These are phyloP conservation scores for Linum lewisii DNA, from an alignment of 345 rosid species.

Conservation along the genomic window DNA sequence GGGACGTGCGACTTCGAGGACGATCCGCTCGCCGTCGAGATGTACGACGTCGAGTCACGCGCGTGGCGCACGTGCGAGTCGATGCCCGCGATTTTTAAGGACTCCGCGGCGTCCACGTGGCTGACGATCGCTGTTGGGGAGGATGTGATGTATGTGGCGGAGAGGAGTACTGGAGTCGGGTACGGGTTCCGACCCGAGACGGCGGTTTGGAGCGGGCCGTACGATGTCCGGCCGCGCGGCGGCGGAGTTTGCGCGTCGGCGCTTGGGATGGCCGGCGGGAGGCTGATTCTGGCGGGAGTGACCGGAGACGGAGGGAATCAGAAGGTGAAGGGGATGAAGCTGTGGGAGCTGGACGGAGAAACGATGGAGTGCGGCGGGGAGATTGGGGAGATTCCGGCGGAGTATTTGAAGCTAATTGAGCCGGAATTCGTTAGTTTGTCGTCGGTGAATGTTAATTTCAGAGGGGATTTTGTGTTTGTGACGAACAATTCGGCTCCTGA, in stretches of 20 bases:
- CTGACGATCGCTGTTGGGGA: slow-evolving; percentile 39
- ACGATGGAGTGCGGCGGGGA: slow-evolving; percentile 17
- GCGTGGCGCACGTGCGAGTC: slow-evolving; percentile 44
- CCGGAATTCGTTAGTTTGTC: slow-evolving; percentile 15
- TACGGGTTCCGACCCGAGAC: slow-evolving; percentile 41
- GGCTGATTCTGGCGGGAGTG: slow-evolving; percentile 42
- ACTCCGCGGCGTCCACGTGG: slow-evolving; percentile 52
- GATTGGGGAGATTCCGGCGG: slow-evolving; percentile 45
- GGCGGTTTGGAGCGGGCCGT: slow-evolving; percentile 48
- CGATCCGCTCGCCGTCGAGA: slow-evolving; percentile 58
- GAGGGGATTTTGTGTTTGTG: slow-evolving; percentile 31
- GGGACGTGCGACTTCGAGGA: slow-evolving; percentile 64
- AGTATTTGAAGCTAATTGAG: slow-evolving; percentile 31
- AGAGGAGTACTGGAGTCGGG: slow-evolving; percentile 37
- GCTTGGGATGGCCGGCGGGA: slow-evolving; percentile 25
- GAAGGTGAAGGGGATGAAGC: slow-evolving; percentile 28
- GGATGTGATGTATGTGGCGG: slow-evolving; percentile 37
- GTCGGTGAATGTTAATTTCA: slow-evolving; percentile 26
- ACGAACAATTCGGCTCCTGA: slow-evolving; percentile 15
- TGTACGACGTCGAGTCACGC: slow-evolving; percentile 30
- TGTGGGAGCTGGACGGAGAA: slow-evolving; percentile 38
- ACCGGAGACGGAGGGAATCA: slow-evolving; percentile 16
- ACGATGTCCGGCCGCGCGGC: slow-evolving; percentile 24
- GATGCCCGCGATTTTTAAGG: slow-evolving; percentile 46
- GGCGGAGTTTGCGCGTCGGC: slow-evolving; percentile 16